phyloP scores from a whole-genome alignment of 306 rosid genomes.

The Alnus rubra region DNA sequence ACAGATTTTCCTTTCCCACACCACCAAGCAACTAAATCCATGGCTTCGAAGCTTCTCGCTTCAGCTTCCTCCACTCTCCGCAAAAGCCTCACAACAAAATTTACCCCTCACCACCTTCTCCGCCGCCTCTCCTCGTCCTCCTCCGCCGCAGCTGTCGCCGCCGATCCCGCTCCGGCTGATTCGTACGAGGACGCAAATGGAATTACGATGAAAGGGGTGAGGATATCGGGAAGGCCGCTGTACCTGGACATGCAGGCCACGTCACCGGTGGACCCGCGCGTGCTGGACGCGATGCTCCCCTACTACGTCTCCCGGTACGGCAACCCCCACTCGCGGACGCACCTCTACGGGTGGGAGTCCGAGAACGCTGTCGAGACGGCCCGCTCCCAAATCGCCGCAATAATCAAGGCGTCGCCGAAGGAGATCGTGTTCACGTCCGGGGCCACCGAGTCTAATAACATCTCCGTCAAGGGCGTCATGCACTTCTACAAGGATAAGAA shows the following conservation, averaged over 20 bases:
- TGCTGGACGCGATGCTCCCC: conserved; percentile 92
- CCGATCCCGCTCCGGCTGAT: conserved; percentile 16
- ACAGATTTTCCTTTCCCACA: conserved; percentile 8
- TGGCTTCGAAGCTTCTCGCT: conserved; percentile 65
- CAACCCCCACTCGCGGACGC: conserved; percentile 93
- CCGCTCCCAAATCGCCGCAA: conserved; percentile 71
- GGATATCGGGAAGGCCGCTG: conserved; percentile 75
- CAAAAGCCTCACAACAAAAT: conserved; percentile 25
- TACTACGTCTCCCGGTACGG: conserved; percentile 66
- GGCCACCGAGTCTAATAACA: conserved; percentile 86
- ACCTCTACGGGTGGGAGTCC: conserved; percentile 92
- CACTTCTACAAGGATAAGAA: conserved; percentile 85
- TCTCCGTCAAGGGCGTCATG: conserved; percentile 80
- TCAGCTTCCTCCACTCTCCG: conserved; percentile 43
- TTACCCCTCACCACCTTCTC: conserved; percentile 12
- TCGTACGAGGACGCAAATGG: conserved; percentile 48
- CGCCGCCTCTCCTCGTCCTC: conserved; percentile 21
- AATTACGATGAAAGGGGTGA: conserved; percentile 73
- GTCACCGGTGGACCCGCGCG: conserved; percentile 87
- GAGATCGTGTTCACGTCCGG: conserved; percentile 90
- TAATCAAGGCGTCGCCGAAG: conserved; percentile 74
- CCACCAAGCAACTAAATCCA: conserved; percentile 25
- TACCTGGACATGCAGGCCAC: conserved; percentile 92
- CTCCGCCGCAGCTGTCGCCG: conserved; percentile 38
- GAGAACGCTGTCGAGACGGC: conserved; percentile 84